These are phyloP conservation scores for Coemansia javaensis DNA, from an alignment of 192 early-diverging fungal genomes.

Conservation along the genomic window DNA sequence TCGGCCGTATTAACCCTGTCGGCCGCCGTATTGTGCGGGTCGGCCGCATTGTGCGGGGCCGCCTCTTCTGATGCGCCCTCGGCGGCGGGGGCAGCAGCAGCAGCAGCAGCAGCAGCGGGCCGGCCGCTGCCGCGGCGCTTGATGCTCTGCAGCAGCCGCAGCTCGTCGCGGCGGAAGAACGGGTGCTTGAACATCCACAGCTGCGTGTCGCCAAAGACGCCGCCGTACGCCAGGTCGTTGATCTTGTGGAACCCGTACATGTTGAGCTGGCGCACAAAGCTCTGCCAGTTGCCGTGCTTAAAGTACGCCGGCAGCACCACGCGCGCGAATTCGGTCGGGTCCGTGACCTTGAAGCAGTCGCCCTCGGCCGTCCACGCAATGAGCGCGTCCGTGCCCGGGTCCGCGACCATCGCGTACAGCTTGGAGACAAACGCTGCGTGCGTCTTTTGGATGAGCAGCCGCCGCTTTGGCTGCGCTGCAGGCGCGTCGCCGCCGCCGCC, in stretches of 20 bases:
- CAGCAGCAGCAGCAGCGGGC: no score
- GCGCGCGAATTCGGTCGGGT: constrained; percentile 71
- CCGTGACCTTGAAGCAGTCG: constrained; percentile 79
- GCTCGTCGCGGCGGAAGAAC: constrained; percentile 37
- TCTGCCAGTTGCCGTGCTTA: constrained; percentile 87
- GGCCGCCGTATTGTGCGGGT: constrained; percentile 3
- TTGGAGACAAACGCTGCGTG: constrained; percentile 49
- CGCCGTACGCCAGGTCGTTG: constrained; percentile 42
- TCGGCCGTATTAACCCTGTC: no score
- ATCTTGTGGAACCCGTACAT: constrained; percentile 53
- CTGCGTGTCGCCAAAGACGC: constrained; percentile 34
- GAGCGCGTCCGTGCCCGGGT: constrained; percentile 22
- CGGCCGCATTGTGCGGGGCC: no score
- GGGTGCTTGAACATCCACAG: constrained; percentile 51
- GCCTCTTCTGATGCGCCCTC: no score
- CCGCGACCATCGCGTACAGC: constrained; percentile 45
- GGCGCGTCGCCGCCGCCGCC: no score
- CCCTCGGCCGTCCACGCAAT: constrained; percentile 54
- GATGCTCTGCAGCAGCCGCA: constrained; percentile 34
- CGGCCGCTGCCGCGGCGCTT: constrained; percentile 44
- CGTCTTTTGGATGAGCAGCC: constrained; percentile 36
- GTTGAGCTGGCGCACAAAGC: constrained; percentile 85
- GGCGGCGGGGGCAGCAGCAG: no score
- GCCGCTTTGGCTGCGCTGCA: constrained; percentile 2
- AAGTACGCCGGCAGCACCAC: constrained; percentile 75